A percentile compares a stretch with the other conserved stretches of the same genome.
phyloP scores from a whole-genome alignment of 1,284 basidiomycete species.

The Cryptococcus jaspeensis region DNA sequence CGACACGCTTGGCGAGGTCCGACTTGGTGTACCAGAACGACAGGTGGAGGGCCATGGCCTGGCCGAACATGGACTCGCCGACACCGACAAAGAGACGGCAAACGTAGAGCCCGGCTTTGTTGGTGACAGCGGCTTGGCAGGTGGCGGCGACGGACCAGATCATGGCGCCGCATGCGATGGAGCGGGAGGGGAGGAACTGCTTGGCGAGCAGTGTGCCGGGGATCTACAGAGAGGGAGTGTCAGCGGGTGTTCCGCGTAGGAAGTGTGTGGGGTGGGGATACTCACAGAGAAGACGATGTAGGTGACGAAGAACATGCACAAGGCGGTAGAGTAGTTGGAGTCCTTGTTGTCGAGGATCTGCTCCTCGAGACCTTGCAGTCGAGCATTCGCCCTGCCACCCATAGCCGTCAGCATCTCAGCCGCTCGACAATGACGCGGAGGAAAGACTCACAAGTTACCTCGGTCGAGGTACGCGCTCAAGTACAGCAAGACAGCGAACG shows the following conservation, averaged over 20 bases:
- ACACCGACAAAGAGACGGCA: constrained; percentile 52
- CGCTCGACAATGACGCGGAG: neutral
- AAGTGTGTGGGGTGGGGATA: constrained; percentile 23
- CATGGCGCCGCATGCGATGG: constrained; percentile 50
- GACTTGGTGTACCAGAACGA: constrained; percentile 50
- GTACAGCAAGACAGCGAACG: constrained; percentile 52
- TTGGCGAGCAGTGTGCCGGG: constrained; percentile 46
- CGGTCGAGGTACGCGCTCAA: constrained; percentile 53
- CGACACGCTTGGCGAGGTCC: constrained; percentile 53
- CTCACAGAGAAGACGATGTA: constrained; percentile 49
- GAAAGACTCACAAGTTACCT: constrained; percentile 39
- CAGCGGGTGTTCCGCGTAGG: constrained; percentile 7
- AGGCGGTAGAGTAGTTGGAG: constrained; percentile 49
- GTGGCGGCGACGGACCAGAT: constrained; percentile 53
- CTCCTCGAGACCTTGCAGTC: constrained; percentile 45
- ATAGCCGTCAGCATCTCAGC: neutral
- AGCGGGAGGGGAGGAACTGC: constrained; percentile 43
- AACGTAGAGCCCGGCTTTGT: constrained; percentile 46
- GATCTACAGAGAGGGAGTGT: constrained; percentile 11
- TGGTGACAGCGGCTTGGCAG: constrained; percentile 45
- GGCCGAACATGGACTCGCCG: constrained; percentile 48
- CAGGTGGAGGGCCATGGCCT: constrained; percentile 45
- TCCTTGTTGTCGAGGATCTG: constrained; percentile 40
- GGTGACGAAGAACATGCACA: constrained; percentile 50
- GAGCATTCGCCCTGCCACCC: constrained; percentile 38